These are phyloP conservation scores for Nannizziopsis arthrosporioides DNA, from an alignment of 2,329 filamentous ascomycete genomes.

Conservation along the genomic window DNA sequence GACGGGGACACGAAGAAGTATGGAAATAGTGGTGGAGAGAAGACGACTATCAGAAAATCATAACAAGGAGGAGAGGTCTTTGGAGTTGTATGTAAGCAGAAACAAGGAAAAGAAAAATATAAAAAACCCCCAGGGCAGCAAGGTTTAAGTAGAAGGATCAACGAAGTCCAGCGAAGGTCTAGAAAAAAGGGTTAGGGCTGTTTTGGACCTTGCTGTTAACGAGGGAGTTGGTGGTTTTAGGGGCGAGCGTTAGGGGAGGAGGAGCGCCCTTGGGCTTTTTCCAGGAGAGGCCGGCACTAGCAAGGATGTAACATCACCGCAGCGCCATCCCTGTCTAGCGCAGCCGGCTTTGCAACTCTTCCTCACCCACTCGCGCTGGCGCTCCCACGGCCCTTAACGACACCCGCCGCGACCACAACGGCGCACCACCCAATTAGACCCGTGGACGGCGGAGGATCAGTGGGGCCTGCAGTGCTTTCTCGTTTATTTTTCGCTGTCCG, in stretches of 20 bases:
- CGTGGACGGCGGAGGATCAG: constrained; percentile 1
- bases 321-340: constrained; percentile 6
- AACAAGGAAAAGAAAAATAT: background rate
- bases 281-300: background rate
- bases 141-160: constrained; percentile 15
- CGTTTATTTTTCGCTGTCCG: background rate
- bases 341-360: constrained; percentile 5
- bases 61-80: constrained; percentile 5
- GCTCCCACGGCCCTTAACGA: background rate
- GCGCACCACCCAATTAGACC: constrained; percentile 5
- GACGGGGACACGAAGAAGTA: background rate
- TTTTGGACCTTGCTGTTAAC: constrained; percentile 10
- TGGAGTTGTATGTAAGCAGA: constrained; percentile 5
- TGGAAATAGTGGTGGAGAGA: background rate
- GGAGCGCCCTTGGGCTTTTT: no score
- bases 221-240: constrained; percentile 2
- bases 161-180: constrained; percentile 15
- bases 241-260: no score
- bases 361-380: background rate
- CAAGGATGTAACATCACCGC: constrained; percentile 13
- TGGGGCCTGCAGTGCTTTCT: constrained; percentile 3
- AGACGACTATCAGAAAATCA: constrained; percentile 10
- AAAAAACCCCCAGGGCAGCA: constrained; percentile 1
- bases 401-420: background rate
- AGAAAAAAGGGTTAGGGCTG: constrained; percentile 15